Conservation (phyloP, 2,329 filamentous ascomycete genomes). For the Elsinoe batatas region DNA sequence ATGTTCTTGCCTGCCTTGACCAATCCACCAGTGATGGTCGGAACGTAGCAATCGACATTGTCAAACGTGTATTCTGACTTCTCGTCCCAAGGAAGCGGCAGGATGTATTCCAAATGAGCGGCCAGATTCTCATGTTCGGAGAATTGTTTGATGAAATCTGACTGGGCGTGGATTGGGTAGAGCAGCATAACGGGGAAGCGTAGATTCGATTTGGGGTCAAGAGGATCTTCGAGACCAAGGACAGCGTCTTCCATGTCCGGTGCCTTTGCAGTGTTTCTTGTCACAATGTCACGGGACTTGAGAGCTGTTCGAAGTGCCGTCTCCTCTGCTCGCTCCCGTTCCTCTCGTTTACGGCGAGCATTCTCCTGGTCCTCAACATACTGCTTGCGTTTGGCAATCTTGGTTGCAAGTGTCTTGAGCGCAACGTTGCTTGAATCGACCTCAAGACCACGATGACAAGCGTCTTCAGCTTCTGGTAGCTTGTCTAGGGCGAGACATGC, state of each 20-base stretch:
- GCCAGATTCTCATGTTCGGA: slow-evolving; percentile 63
- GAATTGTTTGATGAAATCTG: slow-evolving; percentile 85
- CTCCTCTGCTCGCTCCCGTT: slow-evolving; percentile 47
- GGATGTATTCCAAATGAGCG: slow-evolving; percentile 74
- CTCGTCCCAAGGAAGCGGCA: slow-evolving; percentile 80
- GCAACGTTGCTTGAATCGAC: slow-evolving; percentile 62
- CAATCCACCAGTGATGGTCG: slow-evolving; percentile 68
- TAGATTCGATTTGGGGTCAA: slow-evolving; percentile 62
- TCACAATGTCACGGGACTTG: slow-evolving; percentile 59
- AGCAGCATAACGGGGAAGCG: slow-evolving; percentile 71
- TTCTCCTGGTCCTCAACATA: slow-evolving; percentile 47
- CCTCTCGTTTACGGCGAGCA: slow-evolving; percentile 47
- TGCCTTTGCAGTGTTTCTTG: slow-evolving; percentile 56
- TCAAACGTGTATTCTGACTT: slow-evolving; percentile 54
- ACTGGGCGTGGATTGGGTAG: slow-evolving; percentile 73
- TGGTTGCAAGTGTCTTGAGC: slow-evolving; percentile 51
- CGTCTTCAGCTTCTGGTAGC: slow-evolving; percentile 68
- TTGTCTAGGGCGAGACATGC: slow-evolving; percentile 73
- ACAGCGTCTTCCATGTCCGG: slow-evolving; percentile 82
- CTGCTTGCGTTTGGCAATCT: slow-evolving; percentile 52
- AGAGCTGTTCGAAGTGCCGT: slow-evolving; percentile 45
- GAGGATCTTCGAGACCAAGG: slow-evolving; percentile 59
- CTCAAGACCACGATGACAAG: slow-evolving; percentile 61
- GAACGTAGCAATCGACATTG: slow-evolving; percentile 77
- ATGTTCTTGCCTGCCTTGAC: slow-evolving; percentile 87